Evolutionary conservation across 2,329 filamentous ascomycete species (phyloP), one percentile per base, ranked within the genome.

Genomic region (Akanthomyces muscarius): DNA sequence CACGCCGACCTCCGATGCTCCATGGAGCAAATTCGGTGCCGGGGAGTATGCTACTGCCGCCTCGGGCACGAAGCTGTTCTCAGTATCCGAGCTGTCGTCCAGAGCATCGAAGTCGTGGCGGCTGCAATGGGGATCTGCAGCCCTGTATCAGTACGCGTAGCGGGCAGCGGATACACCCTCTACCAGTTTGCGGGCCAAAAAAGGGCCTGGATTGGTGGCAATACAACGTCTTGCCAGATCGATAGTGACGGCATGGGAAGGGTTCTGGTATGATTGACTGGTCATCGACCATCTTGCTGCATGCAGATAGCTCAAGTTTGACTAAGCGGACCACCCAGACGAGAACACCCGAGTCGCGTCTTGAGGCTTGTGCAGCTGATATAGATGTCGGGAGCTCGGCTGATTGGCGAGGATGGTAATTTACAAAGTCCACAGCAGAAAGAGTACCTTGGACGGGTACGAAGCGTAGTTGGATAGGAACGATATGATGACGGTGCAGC

Each of bases 1-100:
- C 47, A 38, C 58, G n/a, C 58, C 58, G 48, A 53, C 16, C 38
- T 38, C 58, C 48, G 48, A 61, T 28, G 38, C 38, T 61, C 58
- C 58, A 25, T 25, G 58, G 58, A 45, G 25, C 47, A 52, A 1
- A 5, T 18, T 16, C 36, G 14, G 41, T 33, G 25, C 23, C 38
- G 50, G 47, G 38, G 33, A 50, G 21, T 4, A 14, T 41, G 30
- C n/a, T n/a, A 13, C 23, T 33, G 36, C 56, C 56, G 56, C 6
- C 18, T 50, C 56, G 56, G 56, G 21, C 21, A 50, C 45, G 30
- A 50, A 14, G 28, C 4, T 21, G 18, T 28, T 13, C 11, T 59
- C 21, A n/a, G 45, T 41, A 8, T 33, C 56, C 56, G 56, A 59
- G 23, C 16, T 21, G 7, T 41, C 4, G 7, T 41, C 4, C 41